phyloP scores from a whole-genome alignment of 345 rosid genomes.

The Sonneratia alba region DNA sequence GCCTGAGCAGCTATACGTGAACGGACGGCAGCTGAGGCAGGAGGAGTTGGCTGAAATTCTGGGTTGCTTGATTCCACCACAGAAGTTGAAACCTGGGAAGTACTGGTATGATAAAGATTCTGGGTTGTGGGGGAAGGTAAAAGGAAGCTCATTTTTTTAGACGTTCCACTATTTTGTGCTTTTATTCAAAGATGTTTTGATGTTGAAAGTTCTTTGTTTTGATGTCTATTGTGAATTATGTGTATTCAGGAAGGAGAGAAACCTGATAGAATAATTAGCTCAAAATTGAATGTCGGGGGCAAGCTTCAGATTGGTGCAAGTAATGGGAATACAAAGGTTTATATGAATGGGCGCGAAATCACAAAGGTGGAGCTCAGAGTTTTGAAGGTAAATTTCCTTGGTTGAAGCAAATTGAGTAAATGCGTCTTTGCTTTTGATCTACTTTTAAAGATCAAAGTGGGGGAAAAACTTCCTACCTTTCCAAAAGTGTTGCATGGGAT shows the following conservation, averaged over 20 bases:
- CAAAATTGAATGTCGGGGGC: constrained; percentile 44
- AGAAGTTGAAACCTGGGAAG: constrained; percentile 41
- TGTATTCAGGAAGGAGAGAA: constrained; percentile 51
- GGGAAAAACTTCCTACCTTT: too few relatives aligned
- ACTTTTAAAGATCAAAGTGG: too few relatives aligned
- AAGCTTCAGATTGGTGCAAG: constrained; percentile 43
- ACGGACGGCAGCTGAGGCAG: constrained; percentile 35
- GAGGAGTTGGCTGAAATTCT: constrained; percentile 45
- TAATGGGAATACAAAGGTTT: constrained; percentile 49
- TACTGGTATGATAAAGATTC: constrained; percentile 58
- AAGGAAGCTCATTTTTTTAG: background rate
- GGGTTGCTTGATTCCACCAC: constrained; percentile 29
- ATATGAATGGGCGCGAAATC: constrained; percentile 62
- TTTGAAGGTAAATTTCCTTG: constrained; percentile 27
- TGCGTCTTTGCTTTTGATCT: background rate
- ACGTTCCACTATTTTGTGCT: constrained; percentile 1
- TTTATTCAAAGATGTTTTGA: background rate
- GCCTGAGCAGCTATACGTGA: constrained; percentile 51
- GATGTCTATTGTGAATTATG: constrained; percentile 7
- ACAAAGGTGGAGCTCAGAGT: constrained; percentile 37
- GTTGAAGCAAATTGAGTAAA: background rate
- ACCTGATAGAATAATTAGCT: constrained; percentile 48
- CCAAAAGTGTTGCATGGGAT: background rate
- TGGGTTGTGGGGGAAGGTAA: constrained; percentile 61
- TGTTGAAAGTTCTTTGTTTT: background rate